Conservation (phyloP, 164 flowering plant species). For the Saururus chinensis region DNA sequence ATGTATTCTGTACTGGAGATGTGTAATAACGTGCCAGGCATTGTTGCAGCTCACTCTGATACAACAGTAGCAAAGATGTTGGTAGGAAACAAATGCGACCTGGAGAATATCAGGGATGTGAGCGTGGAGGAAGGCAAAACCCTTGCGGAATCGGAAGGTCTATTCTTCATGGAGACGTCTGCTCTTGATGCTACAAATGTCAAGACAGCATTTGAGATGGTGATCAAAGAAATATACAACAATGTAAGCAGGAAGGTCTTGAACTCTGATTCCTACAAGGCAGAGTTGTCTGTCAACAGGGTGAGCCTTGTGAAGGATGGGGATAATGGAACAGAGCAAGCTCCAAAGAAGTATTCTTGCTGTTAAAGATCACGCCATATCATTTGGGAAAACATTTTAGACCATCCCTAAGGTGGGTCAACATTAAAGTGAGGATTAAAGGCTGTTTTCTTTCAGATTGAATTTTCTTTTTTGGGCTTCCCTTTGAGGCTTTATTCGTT, state of each 20-base stretch:
- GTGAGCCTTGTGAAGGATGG: constrained; percentile 28
- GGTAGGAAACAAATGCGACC: constrained; percentile 35
- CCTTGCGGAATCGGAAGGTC: constrained; percentile 36
- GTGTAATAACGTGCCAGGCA: not conserved
- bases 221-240: constrained; percentile 31
- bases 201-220: constrained; percentile 31
- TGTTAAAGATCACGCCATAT: constrained; percentile 15
- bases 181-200: constrained; percentile 39
- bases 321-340: constrained; percentile 19
- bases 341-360: constrained; percentile 22
- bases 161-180: constrained; percentile 42
- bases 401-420: not conserved
- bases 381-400: not conserved
- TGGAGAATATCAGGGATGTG: constrained; percentile 32
- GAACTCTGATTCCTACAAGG: constrained; percentile 33
- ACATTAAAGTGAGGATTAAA: no score
- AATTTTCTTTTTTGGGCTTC: not conserved
- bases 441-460: not conserved
- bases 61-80: constrained; percentile 37
- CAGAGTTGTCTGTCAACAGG: constrained; percentile 30
- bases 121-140: constrained; percentile 33
- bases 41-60: constrained; percentile 38
- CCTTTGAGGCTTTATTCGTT: not conserved
- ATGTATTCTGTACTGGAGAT: not conserved
- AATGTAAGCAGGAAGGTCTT: constrained; percentile 36